These are phyloP conservation scores for Crithidia thermophila DNA, from an alignment of 208 protist genomes.

Conservation along the genomic window DNA sequence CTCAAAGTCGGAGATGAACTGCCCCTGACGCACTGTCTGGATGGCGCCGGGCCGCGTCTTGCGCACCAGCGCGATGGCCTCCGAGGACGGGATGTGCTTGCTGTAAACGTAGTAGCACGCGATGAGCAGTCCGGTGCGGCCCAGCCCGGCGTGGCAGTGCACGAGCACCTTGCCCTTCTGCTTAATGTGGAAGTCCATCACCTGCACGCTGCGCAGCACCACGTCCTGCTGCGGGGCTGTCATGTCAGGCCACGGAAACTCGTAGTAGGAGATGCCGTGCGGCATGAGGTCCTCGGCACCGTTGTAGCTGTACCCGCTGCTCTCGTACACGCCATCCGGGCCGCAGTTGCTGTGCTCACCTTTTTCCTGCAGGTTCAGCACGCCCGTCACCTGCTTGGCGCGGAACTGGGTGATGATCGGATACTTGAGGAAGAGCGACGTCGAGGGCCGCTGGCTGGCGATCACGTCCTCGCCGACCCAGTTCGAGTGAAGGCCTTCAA, in stretches of 20 bases:
- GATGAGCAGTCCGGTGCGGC: conserved; percentile 91
- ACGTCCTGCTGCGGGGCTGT: conserved; percentile 87
- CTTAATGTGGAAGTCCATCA: conserved; percentile 91
- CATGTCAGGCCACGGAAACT: conserved; percentile 94
- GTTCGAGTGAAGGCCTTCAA: conserved; percentile 89
- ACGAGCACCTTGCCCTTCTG: conserved; percentile 88
- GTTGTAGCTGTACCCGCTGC: conserved; percentile 91
- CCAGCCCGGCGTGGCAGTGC: conserved; percentile 93
- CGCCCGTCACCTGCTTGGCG: conserved; percentile 69
- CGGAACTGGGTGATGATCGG: conserved; percentile 86
- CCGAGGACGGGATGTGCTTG: conserved; percentile 65
- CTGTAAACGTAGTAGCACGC: conserved; percentile 92
- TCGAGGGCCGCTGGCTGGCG: conserved; percentile 87
- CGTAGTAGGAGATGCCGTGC: conserved; percentile 87
- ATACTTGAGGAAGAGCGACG: conserved; percentile 88
- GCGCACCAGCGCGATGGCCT: conserved; percentile 82
- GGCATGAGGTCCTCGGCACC: conserved; percentile 87
- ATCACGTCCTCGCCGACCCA: conserved; percentile 87
- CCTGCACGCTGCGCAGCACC: conserved; percentile 89
- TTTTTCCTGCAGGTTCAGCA: conserved; percentile 92
- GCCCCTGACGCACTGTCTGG: conserved; percentile 81
- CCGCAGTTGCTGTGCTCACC: conserved; percentile 93
- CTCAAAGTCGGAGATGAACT: conserved; percentile 91
- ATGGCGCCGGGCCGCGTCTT: conserved; percentile 76
- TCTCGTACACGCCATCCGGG: conserved; percentile 83